phyloP scores from a whole-genome alignment of 192 early-diverging fungal genomes.

The Backusella morwellensis region DNA sequence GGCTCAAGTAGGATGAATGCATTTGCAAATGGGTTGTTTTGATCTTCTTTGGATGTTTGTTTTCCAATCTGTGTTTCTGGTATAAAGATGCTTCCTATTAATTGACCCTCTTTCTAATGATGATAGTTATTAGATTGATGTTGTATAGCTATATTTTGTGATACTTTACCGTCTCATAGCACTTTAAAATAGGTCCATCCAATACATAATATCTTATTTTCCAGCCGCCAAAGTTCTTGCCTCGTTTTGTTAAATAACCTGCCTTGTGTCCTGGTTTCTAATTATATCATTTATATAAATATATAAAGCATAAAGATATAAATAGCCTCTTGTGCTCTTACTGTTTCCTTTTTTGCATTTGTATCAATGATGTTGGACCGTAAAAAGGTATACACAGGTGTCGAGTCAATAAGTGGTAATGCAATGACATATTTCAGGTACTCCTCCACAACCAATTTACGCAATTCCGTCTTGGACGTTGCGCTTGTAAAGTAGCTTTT shows the following conservation, averaged over 20 bases:
- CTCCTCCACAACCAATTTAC: slow-evolving; percentile 54
- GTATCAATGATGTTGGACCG: slow-evolving; percentile 60
- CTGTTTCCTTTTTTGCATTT: neutral
- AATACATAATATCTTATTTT: slow-evolving; percentile 86
- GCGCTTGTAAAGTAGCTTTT: neutral
- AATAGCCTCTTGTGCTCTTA: neutral
- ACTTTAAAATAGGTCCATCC: slow-evolving; percentile 66
- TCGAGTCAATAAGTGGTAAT: slow-evolving; percentile 53
- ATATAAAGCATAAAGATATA: neutral
- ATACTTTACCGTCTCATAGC: slow-evolving; percentile 69
- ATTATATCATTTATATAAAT: slow-evolving; percentile 9
- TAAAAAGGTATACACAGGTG: slow-evolving; percentile 69
- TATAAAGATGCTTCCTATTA: slow-evolving; percentile 70
- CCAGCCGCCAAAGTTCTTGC: slow-evolving; percentile 97
- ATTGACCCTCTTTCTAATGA: slow-evolving; percentile 58
- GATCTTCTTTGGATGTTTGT: slow-evolving; percentile 40
- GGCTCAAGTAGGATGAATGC: slow-evolving; percentile 86
- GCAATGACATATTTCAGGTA: slow-evolving; percentile 74
- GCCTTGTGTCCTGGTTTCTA: slow-evolving; percentile 65
- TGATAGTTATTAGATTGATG: too few relatives aligned
- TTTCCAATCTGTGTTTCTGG: slow-evolving; percentile 68
- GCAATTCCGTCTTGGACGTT: neutral
- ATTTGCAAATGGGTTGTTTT: slow-evolving; percentile 46
- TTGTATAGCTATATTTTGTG: slow-evolving; percentile 6
- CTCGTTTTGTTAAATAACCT: slow-evolving; percentile 89